Conservation (phyloP, 768 basidiomycete species). For the Macrolepiota albuminosa region DNA sequence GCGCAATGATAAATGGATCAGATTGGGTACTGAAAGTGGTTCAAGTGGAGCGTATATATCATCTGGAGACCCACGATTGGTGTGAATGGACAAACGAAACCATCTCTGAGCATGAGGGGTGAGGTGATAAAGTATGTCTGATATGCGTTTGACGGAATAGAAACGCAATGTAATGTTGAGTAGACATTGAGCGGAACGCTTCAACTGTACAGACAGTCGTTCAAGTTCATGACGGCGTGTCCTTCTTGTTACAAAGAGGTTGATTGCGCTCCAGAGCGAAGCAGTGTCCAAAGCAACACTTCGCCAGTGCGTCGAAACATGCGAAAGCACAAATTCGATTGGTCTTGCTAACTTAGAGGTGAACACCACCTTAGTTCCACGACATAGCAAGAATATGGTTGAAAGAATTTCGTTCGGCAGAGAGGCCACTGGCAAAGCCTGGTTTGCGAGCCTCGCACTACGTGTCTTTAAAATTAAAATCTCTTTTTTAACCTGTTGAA, state of each 20-base stretch:
- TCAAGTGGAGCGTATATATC: constrained; percentile 26
- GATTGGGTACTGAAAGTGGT: constrained; percentile 22
- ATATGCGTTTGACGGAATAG: constrained; percentile 17
- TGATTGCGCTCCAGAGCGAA: constrained; percentile 40
- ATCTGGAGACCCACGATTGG: constrained; percentile 16
- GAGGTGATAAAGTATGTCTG: constrained; percentile 24
- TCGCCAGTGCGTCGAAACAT: constrained; percentile 44
- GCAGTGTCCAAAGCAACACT: constrained; percentile 33
- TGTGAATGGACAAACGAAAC: constrained; percentile 30
- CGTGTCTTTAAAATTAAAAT: constrained; percentile 25
- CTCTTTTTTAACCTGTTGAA: constrained; percentile 27
- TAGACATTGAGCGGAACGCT: constrained; percentile 30
- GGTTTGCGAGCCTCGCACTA: constrained; percentile 31
- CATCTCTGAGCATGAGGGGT: constrained; percentile 33
- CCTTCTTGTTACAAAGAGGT: constrained; percentile 23
- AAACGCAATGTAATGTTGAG: constrained; percentile 32
- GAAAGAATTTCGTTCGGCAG: constrained; percentile 38
- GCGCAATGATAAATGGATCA: constrained; percentile 36
- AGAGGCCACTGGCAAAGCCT: constrained; percentile 25
- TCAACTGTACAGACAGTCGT: constrained; percentile 31
- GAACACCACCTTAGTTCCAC: constrained; percentile 12
- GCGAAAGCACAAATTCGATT: constrained; percentile 36
- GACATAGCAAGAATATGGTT: constrained; percentile 32
- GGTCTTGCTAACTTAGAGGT: constrained; percentile 8
- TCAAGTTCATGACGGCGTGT: constrained; percentile 17